Base-by-base conservation (phyloP, 2,329 filamentous ascomycete species). In the Cladophialophora carrionii region DNA sequence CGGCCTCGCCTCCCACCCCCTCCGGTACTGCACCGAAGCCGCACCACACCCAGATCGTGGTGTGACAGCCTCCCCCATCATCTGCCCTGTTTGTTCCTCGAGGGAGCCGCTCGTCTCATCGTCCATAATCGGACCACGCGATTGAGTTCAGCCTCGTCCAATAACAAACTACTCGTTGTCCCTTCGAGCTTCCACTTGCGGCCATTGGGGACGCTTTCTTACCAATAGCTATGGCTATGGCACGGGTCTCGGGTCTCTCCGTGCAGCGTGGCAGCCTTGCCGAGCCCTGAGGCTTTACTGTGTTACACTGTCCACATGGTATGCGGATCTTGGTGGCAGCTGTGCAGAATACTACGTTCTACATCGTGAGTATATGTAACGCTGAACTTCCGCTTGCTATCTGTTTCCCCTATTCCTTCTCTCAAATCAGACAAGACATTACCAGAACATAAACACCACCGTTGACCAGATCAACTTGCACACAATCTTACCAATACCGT, bases 241-340 rank as follows among this genome's bases (percentile, higher is more conserved):
- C 26, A 29, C 26, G 26, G 26, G 6, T 29, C 6, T 31, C 52
- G 52, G 52, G 52, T n/a, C 29, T 54, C 52, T 32, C 52, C 52
- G 52, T 29, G 24, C 52, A 34, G 52, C 52, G 24, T 54, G n/a
- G 52, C 14, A 54, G 52, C 52, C 52, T 54, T 34, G 52, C 20
- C 52, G 29, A 31, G 17, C 12, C 29, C 29, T 54, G 52, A 54
- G 52, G 52, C 52, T 54, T 34, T 54, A 29, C 26, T n/a, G n/a
- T n/a, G 6, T 6, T 29, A 54, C 52, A 43, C 37, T 8, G n/a
- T n/a, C 37, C 6, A 54, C 12, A 54, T 10, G 29, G 52, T 54
- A 34, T 20, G 29, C 3, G 29, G 32, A 20, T 26, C 17, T 31
- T 20, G 24, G 31, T 54, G 52, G 48, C n/a, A 54, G 9, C n/a